Evolutionary conservation across 2,329 filamentous ascomycete genomes (phyloP).

Genomic region (Colletotrichum filicis): DNA sequence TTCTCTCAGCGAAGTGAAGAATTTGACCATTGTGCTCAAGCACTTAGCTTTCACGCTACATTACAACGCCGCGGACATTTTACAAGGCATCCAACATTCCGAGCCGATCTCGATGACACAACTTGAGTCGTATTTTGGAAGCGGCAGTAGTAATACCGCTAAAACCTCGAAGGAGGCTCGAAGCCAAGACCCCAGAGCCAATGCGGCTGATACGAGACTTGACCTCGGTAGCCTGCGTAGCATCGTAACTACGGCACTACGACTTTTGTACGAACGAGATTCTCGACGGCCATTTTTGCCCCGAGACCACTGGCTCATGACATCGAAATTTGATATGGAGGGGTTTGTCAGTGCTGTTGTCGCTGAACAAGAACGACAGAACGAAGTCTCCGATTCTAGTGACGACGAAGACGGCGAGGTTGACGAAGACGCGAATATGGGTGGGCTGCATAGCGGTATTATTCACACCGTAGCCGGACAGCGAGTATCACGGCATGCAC

Average conservation of each 20-base stretch:
- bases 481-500: slow-evolving; percentile 70
- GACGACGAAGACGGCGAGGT: slow-evolving; percentile 43
- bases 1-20: slow-evolving; percentile 75
- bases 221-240: slow-evolving; percentile 82
- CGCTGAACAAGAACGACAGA: slow-evolving; percentile 83
- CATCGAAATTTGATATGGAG: slow-evolving; percentile 85
- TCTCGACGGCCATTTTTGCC: slow-evolving; percentile 88
- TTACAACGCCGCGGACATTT: slow-evolving; percentile 78
- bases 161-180: slow-evolving; percentile 17
- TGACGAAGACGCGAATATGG: slow-evolving; percentile 40
- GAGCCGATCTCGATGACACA: slow-evolving; percentile 22
- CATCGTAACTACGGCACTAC: slow-evolving; percentile 82
- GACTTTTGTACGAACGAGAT: slow-evolving; percentile 92
- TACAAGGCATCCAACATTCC: slow-evolving; percentile 39
- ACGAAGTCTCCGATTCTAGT: slow-evolving; percentile 57
- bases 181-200: not conserved
- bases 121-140: slow-evolving; percentile 33
- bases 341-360: slow-evolving; percentile 89
- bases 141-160: not conserved
- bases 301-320: slow-evolving; percentile 94
- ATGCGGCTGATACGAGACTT: slow-evolving; percentile 51
- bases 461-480: slow-evolving; percentile 61
- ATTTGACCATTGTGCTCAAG: slow-evolving; percentile 86
- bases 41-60: slow-evolving; percentile 91
- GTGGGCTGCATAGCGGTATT: slow-evolving; percentile 18